A percentile compares a stretch with the other conserved stretches of the same genome.
These are phyloP conservation scores for Lachnellula subtilissima DNA, from an alignment of 2,329 filamentous ascomycete species.

Conservation along the genomic window DNA sequence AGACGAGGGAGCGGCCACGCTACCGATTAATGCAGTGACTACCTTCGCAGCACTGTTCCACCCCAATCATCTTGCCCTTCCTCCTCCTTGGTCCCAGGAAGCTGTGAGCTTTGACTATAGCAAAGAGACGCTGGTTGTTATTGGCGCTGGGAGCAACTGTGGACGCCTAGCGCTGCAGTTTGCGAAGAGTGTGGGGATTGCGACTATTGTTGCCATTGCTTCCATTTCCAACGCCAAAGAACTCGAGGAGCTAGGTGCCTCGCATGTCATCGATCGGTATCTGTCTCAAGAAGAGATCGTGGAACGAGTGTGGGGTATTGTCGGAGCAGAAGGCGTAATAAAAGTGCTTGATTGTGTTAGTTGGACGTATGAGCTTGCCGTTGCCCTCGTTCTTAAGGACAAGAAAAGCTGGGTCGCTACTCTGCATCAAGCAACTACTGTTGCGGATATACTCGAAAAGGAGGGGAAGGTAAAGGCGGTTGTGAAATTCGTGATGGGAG, in stretches of 20 bases:
- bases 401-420: neutral
- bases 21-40: slow-evolving; percentile 35
- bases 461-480: neutral
- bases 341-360: neutral
- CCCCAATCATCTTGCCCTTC: slow-evolving; percentile 1
- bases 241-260: slow-evolving; percentile 35
- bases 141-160: slow-evolving; percentile 34
- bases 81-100: neutral
- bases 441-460: neutral
- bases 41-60: slow-evolving; percentile 33
- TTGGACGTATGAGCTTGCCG: neutral
- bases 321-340: neutral
- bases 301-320: neutral
- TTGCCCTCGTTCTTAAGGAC: neutral
- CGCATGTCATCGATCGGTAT: slow-evolving; percentile 36
- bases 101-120: neutral
- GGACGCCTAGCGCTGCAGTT: slow-evolving; percentile 32
- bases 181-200: slow-evolving; percentile 32
- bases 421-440: neutral
- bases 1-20: slow-evolving; percentile 35
- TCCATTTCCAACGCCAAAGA: slow-evolving; percentile 26
- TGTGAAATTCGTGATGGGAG: neutral
- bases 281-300: neutral
- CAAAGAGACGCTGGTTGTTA: slow-evolving; percentile 25
- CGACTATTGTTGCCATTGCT: slow-evolving; percentile 36